Evolutionary conservation across 768 basidiomycete genomes (phyloP).

Genomic region (Tephrocybe sp.): DNA sequence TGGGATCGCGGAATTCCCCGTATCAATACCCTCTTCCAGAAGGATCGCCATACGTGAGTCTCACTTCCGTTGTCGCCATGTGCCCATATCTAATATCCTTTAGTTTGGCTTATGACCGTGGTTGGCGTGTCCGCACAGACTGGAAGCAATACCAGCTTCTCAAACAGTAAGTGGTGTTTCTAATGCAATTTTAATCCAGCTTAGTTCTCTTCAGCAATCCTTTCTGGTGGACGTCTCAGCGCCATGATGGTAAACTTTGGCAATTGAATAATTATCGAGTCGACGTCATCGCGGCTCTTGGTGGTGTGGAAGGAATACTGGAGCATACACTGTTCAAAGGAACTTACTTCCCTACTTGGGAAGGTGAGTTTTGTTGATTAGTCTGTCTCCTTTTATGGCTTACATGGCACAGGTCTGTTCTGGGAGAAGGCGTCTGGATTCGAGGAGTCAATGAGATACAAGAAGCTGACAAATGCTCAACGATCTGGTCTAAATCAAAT

Average conservation of each 20-base stretch:
- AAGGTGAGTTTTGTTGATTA: conserved; percentile 47
- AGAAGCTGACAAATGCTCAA: conserved; percentile 97
- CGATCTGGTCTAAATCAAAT: conserved; percentile 97
- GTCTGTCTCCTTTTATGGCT: conserved; percentile 2
- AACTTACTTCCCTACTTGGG: conserved; percentile 98
- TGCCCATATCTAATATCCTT: conserved; percentile 33
- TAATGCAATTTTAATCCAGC: not conserved
- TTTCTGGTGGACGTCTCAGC: conserved; percentile 99
- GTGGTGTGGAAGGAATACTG: conserved; percentile 94
- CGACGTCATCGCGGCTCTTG: conserved; percentile 96
- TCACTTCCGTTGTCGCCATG: not conserved
- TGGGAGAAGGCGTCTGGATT: conserved; percentile 99
- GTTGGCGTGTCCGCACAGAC: conserved; percentile 96
- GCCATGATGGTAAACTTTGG: conserved; percentile 96
- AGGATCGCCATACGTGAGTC: conserved; percentile 88
- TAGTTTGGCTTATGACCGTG: conserved; percentile 90
- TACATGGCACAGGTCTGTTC: conserved; percentile 63
- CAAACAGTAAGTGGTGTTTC: conserved; percentile 65
- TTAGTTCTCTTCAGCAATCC: conserved; percentile 64
- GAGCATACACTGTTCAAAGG: conserved; percentile 98
- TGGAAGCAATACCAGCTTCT: conserved; percentile 97
- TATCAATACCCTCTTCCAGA: conserved; percentile 99
- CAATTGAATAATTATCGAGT: conserved; percentile 98
- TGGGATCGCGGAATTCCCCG: conserved; percentile 99
- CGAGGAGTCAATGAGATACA: conserved; percentile 95